Percentiles rank a stretch among this genome's conserved stretches.
Conservation (phyloP, 495 filamentous ascomycete genomes). For the Aspergillus heteromorphus region DNA sequence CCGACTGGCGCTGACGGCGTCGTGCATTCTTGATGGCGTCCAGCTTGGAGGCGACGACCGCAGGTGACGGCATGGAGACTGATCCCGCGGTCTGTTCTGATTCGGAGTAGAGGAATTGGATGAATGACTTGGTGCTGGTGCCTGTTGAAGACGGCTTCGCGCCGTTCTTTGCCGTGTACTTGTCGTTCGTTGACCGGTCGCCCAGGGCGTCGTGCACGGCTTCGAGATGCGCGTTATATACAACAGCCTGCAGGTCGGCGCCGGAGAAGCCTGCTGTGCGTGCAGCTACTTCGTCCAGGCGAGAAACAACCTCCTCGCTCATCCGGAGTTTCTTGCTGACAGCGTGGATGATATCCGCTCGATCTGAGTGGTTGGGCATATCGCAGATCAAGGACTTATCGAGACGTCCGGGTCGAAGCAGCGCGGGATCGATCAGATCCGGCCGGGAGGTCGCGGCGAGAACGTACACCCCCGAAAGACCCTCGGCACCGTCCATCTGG, state of each 20-base stretch:
- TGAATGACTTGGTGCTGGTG: slow-evolving; percentile 50
- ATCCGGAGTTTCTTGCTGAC: slow-evolving; percentile 74
- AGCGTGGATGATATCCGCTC: slow-evolving; percentile 80
- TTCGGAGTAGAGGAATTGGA: slow-evolving; percentile 77
- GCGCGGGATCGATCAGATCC: slow-evolving; percentile 89
- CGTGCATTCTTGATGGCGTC: slow-evolving; percentile 64
- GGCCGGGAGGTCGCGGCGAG: slow-evolving; percentile 87
- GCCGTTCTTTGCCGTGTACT: slow-evolving; percentile 30
- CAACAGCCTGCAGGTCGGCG: slow-evolving; percentile 88
- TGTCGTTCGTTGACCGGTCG: slow-evolving; percentile 46
- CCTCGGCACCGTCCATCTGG: slow-evolving; percentile 98
- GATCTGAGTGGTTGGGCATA: slow-evolving; percentile 70
- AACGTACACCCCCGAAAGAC: slow-evolving; percentile 89
- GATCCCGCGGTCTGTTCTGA: slow-evolving; percentile 45
- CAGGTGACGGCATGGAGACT: slow-evolving; percentile 52
- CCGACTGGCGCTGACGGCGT: slow-evolving; percentile 52
- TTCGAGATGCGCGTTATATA: slow-evolving; percentile 95
- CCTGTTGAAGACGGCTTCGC: slow-evolving; percentile 21
- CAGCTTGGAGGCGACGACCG: slow-evolving; percentile 68
- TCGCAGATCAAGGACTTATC: slow-evolving; percentile 91
- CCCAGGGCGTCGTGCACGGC: slow-evolving; percentile 90
- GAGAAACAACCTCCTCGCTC: slow-evolving; percentile 47
- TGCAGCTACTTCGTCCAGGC: slow-evolving; percentile 60
- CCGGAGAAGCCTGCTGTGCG: slow-evolving; percentile 89
- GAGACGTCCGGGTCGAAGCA: slow-evolving; percentile 80